Evolutionary conservation across 176 grass and related monocot genomes (phyloP), one percentile per base, ranked within the genome.

Genomic region (Eragrostis nindensis): DNA sequence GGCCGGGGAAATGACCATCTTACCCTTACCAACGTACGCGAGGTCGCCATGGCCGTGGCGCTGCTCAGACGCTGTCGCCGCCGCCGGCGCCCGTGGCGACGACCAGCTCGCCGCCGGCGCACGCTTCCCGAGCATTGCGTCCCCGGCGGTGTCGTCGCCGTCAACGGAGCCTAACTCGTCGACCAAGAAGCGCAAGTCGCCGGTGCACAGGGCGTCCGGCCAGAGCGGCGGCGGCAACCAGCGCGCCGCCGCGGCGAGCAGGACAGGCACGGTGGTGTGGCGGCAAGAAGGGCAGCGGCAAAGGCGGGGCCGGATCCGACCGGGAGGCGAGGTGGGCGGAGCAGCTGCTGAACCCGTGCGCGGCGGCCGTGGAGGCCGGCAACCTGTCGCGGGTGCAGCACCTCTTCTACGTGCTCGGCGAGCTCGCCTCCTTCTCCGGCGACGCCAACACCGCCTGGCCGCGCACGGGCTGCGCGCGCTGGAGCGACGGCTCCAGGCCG

Each of bases 101-200:
- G 9, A 73, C 74, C n/a, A 55, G 72, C 3, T 47, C 67, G 7
- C 39, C 73, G 18, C 66, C 47, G 27, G 67, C 40, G 15, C 68
- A 83, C 50, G 43, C 75, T 40, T 84, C 14, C 44, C 81, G 0
- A 70, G 32, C 69, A 75, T 80, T 75, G 70, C 62, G 62, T 88
- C 86, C 4, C 69, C 75, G 12, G 67, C 80, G 0, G 74, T 48
- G 27, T 88, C 86, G 54, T 70, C 79, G 8, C 78, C 72, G 13
- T 77, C 63, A n/a, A n/a, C n/a, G 15, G 57, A 71, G 29, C 22
- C n/a, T 68, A n/a, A n/a, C n/a, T 44, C 66, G 11, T 46, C 26
- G 21, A 66, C 53, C 81, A 89, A 80, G 87, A 89, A 89, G 62
- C 87, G 87, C 10, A 89, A 84, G 70, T 89, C 81, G 0, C 60